phyloP scores from a whole-genome alignment of 2,329 filamentous ascomycete species.

The Cercospora nicotianae region DNA sequence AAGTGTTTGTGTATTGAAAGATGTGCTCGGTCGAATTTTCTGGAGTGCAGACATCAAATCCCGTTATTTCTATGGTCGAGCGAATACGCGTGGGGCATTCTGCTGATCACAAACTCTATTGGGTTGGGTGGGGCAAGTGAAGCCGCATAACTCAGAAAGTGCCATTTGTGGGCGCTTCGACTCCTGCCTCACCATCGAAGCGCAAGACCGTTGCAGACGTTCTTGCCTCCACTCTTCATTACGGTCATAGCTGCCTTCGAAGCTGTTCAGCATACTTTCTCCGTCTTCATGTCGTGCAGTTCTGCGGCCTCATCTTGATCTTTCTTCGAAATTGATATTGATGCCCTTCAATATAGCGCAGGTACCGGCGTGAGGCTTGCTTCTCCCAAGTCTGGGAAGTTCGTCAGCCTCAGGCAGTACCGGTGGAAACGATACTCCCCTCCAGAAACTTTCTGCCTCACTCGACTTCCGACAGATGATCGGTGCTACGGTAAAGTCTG shows the following conservation, averaged over 20 bases:
- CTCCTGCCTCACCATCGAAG: background rate
- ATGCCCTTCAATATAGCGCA: background rate
- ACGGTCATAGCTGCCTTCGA: background rate
- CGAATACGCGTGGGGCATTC: background rate
- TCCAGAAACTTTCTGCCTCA: background rate
- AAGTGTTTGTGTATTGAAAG: background rate
- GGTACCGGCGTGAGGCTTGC: background rate
- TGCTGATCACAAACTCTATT: background rate
- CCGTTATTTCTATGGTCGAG: background rate
- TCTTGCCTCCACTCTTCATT: background rate
- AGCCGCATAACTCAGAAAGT: background rate
- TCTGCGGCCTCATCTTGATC: background rate
- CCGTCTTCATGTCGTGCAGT: background rate
- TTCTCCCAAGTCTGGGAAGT: background rate
- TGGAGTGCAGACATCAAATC: background rate
- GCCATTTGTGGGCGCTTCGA: background rate
- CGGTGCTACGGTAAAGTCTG: background rate
- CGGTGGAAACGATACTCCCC: background rate
- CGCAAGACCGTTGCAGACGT: background rate
- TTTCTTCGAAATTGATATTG: background rate
- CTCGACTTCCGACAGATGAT: background rate
- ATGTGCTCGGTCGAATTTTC: background rate
- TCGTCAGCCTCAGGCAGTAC: background rate
- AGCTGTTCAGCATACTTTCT: background rate
- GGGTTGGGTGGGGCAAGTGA: background rate